Conservation (phyloP, 352 stramenopile species). For the Globisporangium echinulatum region DNA sequence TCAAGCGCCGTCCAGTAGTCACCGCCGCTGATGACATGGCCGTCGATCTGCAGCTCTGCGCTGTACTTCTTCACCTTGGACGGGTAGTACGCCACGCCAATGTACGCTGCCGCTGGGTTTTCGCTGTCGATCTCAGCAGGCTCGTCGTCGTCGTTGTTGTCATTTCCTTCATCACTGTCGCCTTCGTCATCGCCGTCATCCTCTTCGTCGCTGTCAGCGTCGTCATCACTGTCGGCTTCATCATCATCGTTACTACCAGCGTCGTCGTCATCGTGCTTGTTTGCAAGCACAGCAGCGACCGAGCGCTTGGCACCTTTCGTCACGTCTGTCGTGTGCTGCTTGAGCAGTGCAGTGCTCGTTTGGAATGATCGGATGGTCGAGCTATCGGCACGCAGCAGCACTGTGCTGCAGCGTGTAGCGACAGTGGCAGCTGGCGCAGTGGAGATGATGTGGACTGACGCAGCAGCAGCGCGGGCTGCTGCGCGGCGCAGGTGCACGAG, state of each 20-base stretch:
- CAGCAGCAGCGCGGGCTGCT: constrained; percentile 1
- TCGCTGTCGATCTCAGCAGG: constrained; percentile 24
- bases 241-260: not conserved
- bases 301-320: constrained; percentile 12
- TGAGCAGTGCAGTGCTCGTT: constrained; percentile 10
- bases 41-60: constrained; percentile 62
- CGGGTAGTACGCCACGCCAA: constrained; percentile 63
- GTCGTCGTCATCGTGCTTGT: not conserved
- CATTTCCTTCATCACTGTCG: constrained; percentile 16
- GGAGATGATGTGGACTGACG: not conserved
- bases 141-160: constrained; percentile 16
- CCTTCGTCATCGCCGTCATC: constrained; percentile 15
- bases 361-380: constrained; percentile 9
- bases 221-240: not conserved
- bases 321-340: constrained; percentile 20
- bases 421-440: not conserved
- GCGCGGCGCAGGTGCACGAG: constrained; percentile 11
- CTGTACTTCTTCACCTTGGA: constrained; percentile 82
- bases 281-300: constrained; percentile 7
- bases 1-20: constrained; percentile 81
- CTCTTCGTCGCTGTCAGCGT: constrained; percentile 6
- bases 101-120: constrained; percentile 34
- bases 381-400: not conserved
- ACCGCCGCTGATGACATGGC: constrained; percentile 64
- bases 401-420: not conserved